Evolutionary conservation across 2,329 filamentous ascomycete genomes (phyloP).

Genomic region (Mycogone perniciosa): DNA sequence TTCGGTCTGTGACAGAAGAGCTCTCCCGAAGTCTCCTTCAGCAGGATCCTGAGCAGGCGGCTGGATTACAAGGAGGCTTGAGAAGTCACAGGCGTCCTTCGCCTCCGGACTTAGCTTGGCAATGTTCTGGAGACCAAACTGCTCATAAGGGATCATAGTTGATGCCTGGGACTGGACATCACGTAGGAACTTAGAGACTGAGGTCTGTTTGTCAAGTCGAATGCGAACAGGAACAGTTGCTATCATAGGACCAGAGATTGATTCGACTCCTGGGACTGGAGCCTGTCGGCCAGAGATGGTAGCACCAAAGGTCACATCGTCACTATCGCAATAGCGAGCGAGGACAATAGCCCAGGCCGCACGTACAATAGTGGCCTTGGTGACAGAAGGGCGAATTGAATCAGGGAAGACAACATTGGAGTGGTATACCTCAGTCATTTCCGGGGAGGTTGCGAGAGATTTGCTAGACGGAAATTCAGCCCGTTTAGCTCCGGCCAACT

Average conservation of each 20-base stretch:
- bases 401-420: neutral
- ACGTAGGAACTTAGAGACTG: neutral
- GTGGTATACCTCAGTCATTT: neutral
- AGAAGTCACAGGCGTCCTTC: neutral
- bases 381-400: neutral
- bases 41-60: neutral
- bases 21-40: neutral
- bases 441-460: neutral
- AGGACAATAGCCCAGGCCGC: slow-evolving; percentile 19
- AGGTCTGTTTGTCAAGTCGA: slow-evolving; percentile 2
- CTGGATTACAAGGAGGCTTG: slow-evolving; percentile 1
- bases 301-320: slow-evolving; percentile 18
- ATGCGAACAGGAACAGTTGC: slow-evolving; percentile 14
- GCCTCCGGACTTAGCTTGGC: neutral
- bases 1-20: neutral
- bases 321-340: slow-evolving; percentile 10
- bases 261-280: slow-evolving; percentile 2
- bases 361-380: slow-evolving; percentile 12
- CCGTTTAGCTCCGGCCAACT: neutral
- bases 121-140: slow-evolving; percentile 14
- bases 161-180: slow-evolving; percentile 12
- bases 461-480: neutral
- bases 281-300: slow-evolving; percentile 16
- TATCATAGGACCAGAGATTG: slow-evolving; percentile 11
- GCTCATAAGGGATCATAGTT: slow-evolving; percentile 17